Base-by-base conservation (phyloP, 371 early-diverging fungal genomes). In the Zychaea mexicana region DNA sequence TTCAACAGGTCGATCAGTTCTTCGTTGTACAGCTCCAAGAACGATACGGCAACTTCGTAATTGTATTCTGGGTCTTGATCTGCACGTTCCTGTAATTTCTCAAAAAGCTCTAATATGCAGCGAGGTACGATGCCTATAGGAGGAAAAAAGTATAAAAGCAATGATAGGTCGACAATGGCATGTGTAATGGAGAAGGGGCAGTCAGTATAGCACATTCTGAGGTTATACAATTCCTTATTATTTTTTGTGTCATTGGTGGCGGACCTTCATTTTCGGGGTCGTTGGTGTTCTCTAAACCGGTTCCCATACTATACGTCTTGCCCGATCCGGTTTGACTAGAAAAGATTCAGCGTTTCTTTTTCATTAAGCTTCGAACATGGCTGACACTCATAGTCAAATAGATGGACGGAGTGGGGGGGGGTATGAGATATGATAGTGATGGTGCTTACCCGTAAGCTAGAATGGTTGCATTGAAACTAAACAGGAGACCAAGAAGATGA, bases 1-100 rank as follows among this genome's bases (percentile, higher is more conserved):
- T 85, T 86, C 21, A 96, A 77, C 19, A 97, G 85, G 74, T 97
- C 96, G 33, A 90, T 87, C 6, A 97, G 80, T 62, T 95, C 95
- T 81, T 99, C 99, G 76, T 99, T 99, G 83, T 99, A 98, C 28
- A 99, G 78, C 74, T 99, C 99, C n/a, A 98, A 67, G 73, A 92
- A 97, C 52, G 94, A 88, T 9, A 90, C 87, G 45, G 69, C 83
- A 27, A 92, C 85, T 65, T 88, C 83, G 60, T 86, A 89, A 12
- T 84, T 80, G 64, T 76, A 87, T 9, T 75, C 67, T 15, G 72
- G 70, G 33, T 79, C 71, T 38, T 84, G 59, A 52, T 65, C 76
- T 71, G 73, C 74, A 46, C 76, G 73, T 36, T 66, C 71, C 56
- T 73, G 76, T 31, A 88, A 60, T 13, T 67, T 64, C 28, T 64